Percentiles rank a stretch among this genome's conserved stretches.
Conservation (phyloP, 2,329 filamentous ascomycete genomes). For the Xylaria sp. region DNA sequence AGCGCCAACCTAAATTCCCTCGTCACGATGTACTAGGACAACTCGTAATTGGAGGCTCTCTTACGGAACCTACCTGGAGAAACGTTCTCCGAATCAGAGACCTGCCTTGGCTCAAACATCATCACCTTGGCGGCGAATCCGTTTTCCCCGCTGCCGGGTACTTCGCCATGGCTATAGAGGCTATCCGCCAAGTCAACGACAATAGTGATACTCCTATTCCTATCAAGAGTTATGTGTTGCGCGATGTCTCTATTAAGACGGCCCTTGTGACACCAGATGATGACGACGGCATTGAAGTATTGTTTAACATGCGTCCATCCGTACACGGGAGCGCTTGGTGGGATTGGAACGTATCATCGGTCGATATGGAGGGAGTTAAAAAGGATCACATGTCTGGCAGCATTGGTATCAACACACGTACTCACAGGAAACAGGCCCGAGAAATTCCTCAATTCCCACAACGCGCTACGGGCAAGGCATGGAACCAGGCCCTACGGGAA, state of each 20-base stretch:
- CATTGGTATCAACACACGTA: slow-evolving; percentile 5
- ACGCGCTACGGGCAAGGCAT: slow-evolving; percentile 27
- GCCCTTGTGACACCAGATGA: slow-evolving; percentile 41
- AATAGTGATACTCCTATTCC: too few species aligned
- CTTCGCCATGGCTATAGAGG: slow-evolving; percentile 50
- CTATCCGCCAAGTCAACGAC: slow-evolving; percentile 43
- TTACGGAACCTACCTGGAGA: slow-evolving; percentile 33
- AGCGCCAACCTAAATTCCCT: slow-evolving; percentile 34
- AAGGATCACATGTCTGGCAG: neutral
- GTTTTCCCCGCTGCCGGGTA: slow-evolving; percentile 55
- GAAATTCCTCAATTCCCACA: slow-evolving; percentile 4
- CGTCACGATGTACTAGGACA: slow-evolving; percentile 40
- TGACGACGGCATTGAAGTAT: slow-evolving; percentile 36
- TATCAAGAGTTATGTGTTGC: slow-evolving; percentile 22
- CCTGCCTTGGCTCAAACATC: slow-evolving; percentile 57
- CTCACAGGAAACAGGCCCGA: neutral
- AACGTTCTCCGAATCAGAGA: slow-evolving; percentile 29
- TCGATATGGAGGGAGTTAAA: neutral
- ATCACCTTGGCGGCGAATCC: slow-evolving; percentile 56
- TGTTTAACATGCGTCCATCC: slow-evolving; percentile 13
- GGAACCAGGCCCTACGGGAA: slow-evolving; percentile 30
- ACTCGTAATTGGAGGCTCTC: slow-evolving; percentile 35
- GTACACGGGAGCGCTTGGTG: neutral
- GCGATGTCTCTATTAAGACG: slow-evolving; percentile 39
- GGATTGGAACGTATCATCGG: slow-evolving; percentile 7